Evolutionary conservation across 495 filamentous ascomycete genomes (phyloP), one percentile per base, ranked within the genome.

Genomic region (Penicillium coffeae): DNA sequence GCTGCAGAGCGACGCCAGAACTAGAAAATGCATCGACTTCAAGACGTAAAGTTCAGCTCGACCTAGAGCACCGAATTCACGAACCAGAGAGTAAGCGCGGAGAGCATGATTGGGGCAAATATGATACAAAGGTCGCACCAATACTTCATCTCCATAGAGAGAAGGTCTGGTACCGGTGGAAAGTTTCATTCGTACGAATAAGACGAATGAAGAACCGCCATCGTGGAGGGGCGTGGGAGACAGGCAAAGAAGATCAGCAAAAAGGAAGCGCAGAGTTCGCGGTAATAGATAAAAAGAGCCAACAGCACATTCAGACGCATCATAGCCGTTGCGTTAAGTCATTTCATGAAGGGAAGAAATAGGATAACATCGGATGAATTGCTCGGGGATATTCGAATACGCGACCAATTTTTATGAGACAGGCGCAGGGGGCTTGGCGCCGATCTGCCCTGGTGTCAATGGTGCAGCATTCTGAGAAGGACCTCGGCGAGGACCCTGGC

Each of bases 401-500:
- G 5, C 10, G 25, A 16, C 6, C n/a, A 8, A n/a, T n/a, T 47
- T 60, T 62, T 46, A 61, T 41, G 50, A 68, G 59, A 53, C 38
- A 2, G 70, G 61, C 2, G 68, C 50, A 19, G 67, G 70, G 1
- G 72, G 45, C 32, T 72, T 71, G 48, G 56, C 51, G 21, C 54
- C 54, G 34, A 57, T 42, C 22, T n/a, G 60, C 55, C 51, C 54
- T 64, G 50, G 65, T 64, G 34, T 50, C 34, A 30, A 30, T 30
- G 5, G 5, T 30, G 10, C 25, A 38, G 74, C 68, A 52, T 61
- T 55, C 6, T 62, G 62, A 9, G 59, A 42, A 32, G 63, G 66
- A 52, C 73, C n/a, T n/a, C n/a, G 71, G 5, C 73, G 73, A 38
- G 66, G 71, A 38, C 70, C 72, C 41, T 73, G 72, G 21, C 73